Conservation (phyloP, 306 rosid genomes). For the Cicer pinnatifidum region DNA sequence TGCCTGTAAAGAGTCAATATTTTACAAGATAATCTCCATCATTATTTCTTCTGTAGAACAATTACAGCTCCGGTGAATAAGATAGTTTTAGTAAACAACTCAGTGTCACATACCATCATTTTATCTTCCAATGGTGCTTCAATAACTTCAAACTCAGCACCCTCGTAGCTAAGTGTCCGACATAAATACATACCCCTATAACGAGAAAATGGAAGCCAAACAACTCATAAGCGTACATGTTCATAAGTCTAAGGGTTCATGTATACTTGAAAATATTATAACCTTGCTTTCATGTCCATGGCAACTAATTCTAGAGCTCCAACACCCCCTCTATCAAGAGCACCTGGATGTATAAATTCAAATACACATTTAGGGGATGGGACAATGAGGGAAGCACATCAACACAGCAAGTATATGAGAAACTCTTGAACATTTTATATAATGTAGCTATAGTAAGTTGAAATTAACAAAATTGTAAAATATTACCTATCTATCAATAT, state of each 20-base stretch:
- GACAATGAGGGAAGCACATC: neutral
- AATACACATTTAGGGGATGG: conserved; percentile 8
- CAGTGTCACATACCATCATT: conserved; percentile 77
- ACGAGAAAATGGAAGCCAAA: conserved; percentile 42
- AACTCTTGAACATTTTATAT: conserved; percentile 10
- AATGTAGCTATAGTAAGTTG: neutral
- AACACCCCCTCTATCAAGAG: conserved; percentile 95
- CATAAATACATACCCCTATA: conserved; percentile 97
- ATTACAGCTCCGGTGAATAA: conserved; percentile 9
- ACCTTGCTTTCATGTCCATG: conserved; percentile 99
- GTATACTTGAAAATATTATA: conserved; percentile 32
- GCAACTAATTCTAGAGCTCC: conserved; percentile 99
- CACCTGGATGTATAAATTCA: conserved; percentile 58
- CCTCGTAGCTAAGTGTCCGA: conserved; percentile 93
- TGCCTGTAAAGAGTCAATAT: conserved; percentile 8
- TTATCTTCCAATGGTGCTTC: conserved; percentile 89
- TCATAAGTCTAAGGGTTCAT: conserved; percentile 11
- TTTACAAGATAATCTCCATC: conserved; percentile 24
- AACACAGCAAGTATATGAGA: conserved; percentile 10
- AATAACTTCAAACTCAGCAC: conserved; percentile 87
- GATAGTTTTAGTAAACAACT: conserved; percentile 28
- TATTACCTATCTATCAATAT: neutral
- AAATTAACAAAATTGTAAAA: conserved; percentile 12
- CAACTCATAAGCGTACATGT: conserved; percentile 14
- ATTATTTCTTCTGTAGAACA: conserved; percentile 7